Percentiles rank a stretch among this genome's conserved stretches.
Evolutionary conservation across 257 asterid species (phyloP).

Genomic region (Haberlea rhodopensis): DNA sequence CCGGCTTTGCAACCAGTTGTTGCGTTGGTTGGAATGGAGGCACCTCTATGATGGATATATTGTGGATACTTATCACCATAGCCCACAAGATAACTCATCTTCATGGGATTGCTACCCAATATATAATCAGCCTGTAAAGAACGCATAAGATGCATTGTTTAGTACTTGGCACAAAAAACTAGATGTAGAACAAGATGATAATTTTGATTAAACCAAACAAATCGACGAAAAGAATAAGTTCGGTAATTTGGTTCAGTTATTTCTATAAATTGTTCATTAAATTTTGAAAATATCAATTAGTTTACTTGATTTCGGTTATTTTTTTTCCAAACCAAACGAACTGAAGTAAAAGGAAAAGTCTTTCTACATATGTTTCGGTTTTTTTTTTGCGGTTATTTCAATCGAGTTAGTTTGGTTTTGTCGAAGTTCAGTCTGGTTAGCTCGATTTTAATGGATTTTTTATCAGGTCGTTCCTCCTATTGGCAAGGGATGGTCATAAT

Average conservation of each 20-base stretch:
- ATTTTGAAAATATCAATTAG: not conserved
- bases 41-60: slow-evolving; percentile 95
- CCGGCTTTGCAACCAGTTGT: slow-evolving; percentile 75
- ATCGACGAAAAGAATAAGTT: too few species aligned
- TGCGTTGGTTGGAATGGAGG: slow-evolving; percentile 66
- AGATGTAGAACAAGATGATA: not conserved
- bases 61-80: slow-evolving; percentile 72
- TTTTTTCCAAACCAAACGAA: not conserved
- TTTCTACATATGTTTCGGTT: not conserved
- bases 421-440: not conserved
- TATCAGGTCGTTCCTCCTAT: not conserved
- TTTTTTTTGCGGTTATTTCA: too few species aligned
- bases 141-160: not conserved
- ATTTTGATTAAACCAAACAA: not conserved
- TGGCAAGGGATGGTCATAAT: not conserved
- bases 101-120: slow-evolving; percentile 70
- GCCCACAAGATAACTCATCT: slow-evolving; percentile 82
- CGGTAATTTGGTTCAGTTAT: not conserved
- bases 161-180: not conserved
- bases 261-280: not conserved
- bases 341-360: too few species aligned
- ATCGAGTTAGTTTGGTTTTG: not conserved
- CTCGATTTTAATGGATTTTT: not conserved
- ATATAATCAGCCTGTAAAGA: slow-evolving; percentile 63
- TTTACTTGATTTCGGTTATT: not conserved